These are phyloP conservation scores for Aspergillus sp. DNA, from an alignment of 2,329 filamentous ascomycete genomes.

Conservation along the genomic window DNA sequence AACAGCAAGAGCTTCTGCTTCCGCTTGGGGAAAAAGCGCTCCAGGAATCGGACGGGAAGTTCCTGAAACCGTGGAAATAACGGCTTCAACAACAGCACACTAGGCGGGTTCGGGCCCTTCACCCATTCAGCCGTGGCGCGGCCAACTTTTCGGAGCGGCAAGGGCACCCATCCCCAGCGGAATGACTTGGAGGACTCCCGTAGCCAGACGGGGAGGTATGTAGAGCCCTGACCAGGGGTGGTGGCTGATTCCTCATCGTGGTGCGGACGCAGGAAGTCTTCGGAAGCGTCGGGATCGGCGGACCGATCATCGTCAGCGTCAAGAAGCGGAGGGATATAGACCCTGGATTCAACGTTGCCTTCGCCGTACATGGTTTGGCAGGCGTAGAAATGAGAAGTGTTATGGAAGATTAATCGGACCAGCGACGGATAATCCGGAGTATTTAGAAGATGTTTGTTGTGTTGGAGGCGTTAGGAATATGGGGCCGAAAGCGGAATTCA, in stretches of 20 bases:
- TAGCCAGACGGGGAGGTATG: constrained; percentile 39
- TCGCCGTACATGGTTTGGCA: constrained; percentile 22
- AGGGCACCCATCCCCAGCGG: constrained; percentile 41
- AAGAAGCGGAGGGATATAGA: constrained; percentile 26
- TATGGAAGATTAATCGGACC: constrained; percentile 3
- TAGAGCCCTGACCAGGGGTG: not conserved
- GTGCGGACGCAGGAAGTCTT: constrained; percentile 21
- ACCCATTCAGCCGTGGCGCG: constrained; percentile 39
- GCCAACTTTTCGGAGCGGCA: constrained; percentile 37
- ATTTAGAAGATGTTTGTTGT: not conserved
- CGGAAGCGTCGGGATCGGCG: constrained; percentile 27
- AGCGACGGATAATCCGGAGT: constrained; percentile 2
- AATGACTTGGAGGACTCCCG: constrained; percentile 41
- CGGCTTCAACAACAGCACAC: constrained; percentile 38
- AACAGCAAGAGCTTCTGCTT: constrained; percentile 39
- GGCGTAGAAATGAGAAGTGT: not conserved
- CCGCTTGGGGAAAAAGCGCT: constrained; percentile 39
- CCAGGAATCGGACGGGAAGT: constrained; percentile 37
- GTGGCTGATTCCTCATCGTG: constrained; percentile 18
- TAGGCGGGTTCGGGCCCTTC: constrained; percentile 41
- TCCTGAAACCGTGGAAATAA: constrained; percentile 41
- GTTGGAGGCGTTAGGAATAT: too few relatives aligned
- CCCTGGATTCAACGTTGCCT: constrained; percentile 23
- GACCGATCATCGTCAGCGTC: constrained; percentile 27
- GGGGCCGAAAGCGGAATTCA: not conserved